Evolutionary conservation across 2,329 filamentous ascomycete species (phyloP).

Genomic region (Pyrenophora tritici-repentis): DNA sequence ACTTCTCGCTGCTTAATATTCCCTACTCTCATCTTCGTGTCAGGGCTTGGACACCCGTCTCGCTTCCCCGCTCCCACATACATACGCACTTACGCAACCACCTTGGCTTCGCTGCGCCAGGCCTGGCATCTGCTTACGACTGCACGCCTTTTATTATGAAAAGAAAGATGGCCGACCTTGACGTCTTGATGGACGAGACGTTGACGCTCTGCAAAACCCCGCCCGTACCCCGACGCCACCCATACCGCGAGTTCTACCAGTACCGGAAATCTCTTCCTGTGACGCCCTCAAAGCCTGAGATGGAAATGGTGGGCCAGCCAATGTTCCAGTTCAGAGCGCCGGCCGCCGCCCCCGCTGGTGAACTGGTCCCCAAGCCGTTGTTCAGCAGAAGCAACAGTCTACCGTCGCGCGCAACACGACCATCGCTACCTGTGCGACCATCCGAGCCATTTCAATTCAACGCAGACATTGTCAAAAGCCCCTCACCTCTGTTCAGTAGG

Average conservation of each 20-base stretch:
- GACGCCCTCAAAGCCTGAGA: constrained; percentile 8
- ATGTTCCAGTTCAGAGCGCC: constrained; percentile 11
- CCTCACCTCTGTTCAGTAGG: constrained; percentile 1
- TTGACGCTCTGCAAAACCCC: constrained; percentile 22
- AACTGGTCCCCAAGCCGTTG: constrained; percentile 32
- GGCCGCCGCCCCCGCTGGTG: background rate
- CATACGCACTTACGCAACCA: background rate
- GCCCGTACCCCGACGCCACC: constrained; percentile 22
- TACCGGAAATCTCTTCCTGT: constrained; percentile 21
- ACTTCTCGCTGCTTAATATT: constrained; percentile 24
- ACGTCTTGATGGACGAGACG: constrained; percentile 17
- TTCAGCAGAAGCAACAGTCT: constrained; percentile 29
- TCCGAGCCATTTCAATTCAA: constrained; percentile 8
- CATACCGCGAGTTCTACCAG: constrained; percentile 19
- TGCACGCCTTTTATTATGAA: constrained; percentile 11
- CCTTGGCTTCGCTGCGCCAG: constrained; percentile 9
- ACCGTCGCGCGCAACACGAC: constrained; percentile 19
- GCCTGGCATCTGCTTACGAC: constrained; percentile 5
- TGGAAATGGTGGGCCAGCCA: constrained; percentile 15
- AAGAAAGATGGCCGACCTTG: constrained; percentile 16
- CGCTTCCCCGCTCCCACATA: constrained; percentile 12
- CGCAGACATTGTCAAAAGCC: constrained; percentile 4
- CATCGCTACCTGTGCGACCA: constrained; percentile 4
- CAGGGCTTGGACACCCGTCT: constrained; percentile 16
- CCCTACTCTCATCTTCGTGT: constrained; percentile 24